Percentiles rank a stretch among this genome's conserved stretches.
Evolutionary conservation across 1,284 basidiomycete species (phyloP).

Genomic region (Veloboletus limbatus): DNA sequence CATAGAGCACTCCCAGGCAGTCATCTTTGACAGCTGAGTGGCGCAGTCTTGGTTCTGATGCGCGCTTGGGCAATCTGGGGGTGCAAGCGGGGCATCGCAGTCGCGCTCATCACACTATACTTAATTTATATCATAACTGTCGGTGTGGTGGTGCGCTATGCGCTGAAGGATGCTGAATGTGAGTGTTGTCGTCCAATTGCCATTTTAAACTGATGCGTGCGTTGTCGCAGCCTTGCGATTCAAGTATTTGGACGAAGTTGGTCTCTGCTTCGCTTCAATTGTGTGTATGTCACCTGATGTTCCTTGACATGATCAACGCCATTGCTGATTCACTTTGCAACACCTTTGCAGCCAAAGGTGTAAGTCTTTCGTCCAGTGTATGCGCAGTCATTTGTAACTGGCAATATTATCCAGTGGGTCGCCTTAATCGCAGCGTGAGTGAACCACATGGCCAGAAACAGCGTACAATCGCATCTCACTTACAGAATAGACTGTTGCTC

Average conservation of each 20-base stretch:
- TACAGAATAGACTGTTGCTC: not conserved
- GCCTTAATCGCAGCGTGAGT: not conserved
- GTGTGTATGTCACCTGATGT: not conserved
- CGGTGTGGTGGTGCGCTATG: not conserved
- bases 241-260: not conserved
- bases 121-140: not conserved
- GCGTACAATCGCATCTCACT: not conserved
- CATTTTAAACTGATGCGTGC: not conserved
- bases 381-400: not conserved
- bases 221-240: not conserved
- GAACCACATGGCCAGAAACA: not conserved
- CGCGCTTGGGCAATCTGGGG: conserved; percentile 1
- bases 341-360: not conserved
- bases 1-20: not conserved
- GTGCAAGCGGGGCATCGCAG: too few relatives aligned
- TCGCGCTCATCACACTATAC: not conserved
- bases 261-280: not conserved
- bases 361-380: not conserved
- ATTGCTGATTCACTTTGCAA: not conserved
- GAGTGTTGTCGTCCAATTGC: not conserved
- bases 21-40: not conserved
- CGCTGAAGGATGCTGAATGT: not conserved
- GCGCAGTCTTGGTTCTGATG: not conserved
- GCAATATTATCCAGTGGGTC: not conserved
- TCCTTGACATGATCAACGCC: not conserved